Evolutionary conservation across 2,329 filamentous ascomycete genomes (phyloP), one percentile per base, ranked within the genome.

Genomic region (Metarhizium robertsii): DNA sequence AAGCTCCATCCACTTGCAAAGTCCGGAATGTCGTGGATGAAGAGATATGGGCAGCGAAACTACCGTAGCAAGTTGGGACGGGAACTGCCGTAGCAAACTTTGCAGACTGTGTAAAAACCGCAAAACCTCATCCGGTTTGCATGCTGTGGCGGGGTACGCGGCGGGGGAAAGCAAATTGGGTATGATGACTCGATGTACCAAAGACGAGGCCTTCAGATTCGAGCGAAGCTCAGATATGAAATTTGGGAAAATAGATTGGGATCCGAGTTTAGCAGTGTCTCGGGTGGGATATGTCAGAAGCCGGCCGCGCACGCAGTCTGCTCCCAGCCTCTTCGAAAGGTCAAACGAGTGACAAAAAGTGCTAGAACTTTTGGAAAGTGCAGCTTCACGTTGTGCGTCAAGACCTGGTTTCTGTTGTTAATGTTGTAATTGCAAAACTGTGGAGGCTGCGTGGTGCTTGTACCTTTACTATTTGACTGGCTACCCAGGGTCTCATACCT

Each of bases 101-200:
- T 90, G 82, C 14, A 99, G 75, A 2, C 79, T 78, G 63, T 96
- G 91, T 4, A 97, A 72, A 66, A 97, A 96, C 59, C 85, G 85
- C 34, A 97, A 75, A 29, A 95, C 73, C 63, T 87, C 79, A 34
- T 85, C 74, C 1, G 92, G 91, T n/a, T 80, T 79, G 60, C 83
- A 84, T 49, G 84, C 78, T 30, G 81, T 76, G 2, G 87, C 78
- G 29, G 87, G 80, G 65, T 96, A 97, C 14, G 92, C 69, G 2
- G 88, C 86, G n/a, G 94, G 92, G 3, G 90, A 94, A 29, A 97
- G 81, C 10, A 97, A 77, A 54, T 81, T 86, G 0, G 94, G 92
- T n/a, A 97, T 77, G 49, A 96, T 75, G 42, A 97, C 76, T 50
- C 94, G 84, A 68, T 97, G 92, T 34, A 94, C 75, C 8, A 78